Evolutionary conservation across 768 basidiomycete genomes (phyloP), one percentile per base, ranked within the genome.

Genomic region (Fibroporia radiculosa): DNA sequence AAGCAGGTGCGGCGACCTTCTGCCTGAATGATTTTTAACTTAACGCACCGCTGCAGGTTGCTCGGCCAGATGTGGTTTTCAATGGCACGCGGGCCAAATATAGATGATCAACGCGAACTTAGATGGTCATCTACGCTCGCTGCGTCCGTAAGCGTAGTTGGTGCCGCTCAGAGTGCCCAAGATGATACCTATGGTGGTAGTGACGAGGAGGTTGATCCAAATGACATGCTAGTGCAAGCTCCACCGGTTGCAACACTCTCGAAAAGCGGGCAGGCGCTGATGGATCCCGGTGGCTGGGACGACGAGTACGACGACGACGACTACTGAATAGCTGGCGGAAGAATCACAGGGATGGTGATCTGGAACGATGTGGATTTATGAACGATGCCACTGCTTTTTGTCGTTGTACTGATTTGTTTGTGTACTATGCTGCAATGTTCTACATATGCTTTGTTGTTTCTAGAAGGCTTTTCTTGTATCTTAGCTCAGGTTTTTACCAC

Each of bases 31-130:
- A n/a, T n/a, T 11, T 18, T 38, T 35, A 4, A 28, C 6, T 16
- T 18, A 36, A 13, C 12, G 26, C 13, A 31, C n/a, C 13, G 13
- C 12, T 16, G 12, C 32, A 58, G 56, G 32, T 31, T 58, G 3
- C 18, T 60, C 2, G 56, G 55, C 2, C 40, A 45, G 7, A 50
- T 55, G 27, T 60, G 59, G 59, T 34, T 50, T 10, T 46, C 48
- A 0, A 53, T 58, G 50, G 59, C 49, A 1, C 37, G 38, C 26
- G 51, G 49, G 3, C 47, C 43, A 10, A 50, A 55, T 13, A 53
- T 60, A 20, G 59, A 60, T 27, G 56, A 60, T 18, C 59, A 60
- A 35, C 46, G 47, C 13, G 37, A 36, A 4, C 26, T 43, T 8
- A 34, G 53, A 19, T 31, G 45, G 39, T 43, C 43, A 29, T 24